Conservation (phyloP, 1,139 yeast species). For the Protomyces inundatus region DNA sequence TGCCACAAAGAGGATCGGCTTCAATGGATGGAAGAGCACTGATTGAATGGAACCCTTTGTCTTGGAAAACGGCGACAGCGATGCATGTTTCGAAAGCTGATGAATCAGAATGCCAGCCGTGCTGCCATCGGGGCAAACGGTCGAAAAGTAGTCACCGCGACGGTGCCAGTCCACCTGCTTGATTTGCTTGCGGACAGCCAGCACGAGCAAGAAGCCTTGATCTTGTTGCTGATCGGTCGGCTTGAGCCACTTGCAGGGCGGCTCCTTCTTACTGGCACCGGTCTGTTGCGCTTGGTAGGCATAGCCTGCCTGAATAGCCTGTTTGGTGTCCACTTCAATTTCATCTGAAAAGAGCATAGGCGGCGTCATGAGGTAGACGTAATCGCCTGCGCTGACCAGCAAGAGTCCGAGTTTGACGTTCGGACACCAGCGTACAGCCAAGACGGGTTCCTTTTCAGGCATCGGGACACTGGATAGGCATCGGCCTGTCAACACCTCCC, state of each 20-base stretch:
- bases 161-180: slow-evolving; percentile 93
- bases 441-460: slow-evolving; percentile 54
- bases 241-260: slow-evolving; percentile 76
- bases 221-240: slow-evolving; percentile 61
- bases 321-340: slow-evolving; percentile 72
- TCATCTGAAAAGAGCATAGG: slow-evolving; percentile 75
- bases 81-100: slow-evolving; percentile 85
- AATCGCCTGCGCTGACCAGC: slow-evolving; percentile 81
- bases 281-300: slow-evolving; percentile 67
- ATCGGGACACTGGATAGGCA: slow-evolving; percentile 47
- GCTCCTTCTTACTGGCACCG: slow-evolving; percentile 47
- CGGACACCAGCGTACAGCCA: slow-evolving; percentile 88
- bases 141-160: slow-evolving; percentile 92
- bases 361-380: slow-evolving; percentile 72
- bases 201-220: slow-evolving; percentile 69
- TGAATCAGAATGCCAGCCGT: slow-evolving; percentile 88
- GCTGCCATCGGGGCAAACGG: slow-evolving; percentile 85
- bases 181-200: slow-evolving; percentile 62
- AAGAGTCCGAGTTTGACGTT: slow-evolving; percentile 54
- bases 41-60: slow-evolving; percentile 92
- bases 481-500: slow-evolving; percentile 96
- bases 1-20: slow-evolving; percentile 89
- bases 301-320: slow-evolving; percentile 83
- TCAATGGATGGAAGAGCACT: slow-evolving; percentile 94
- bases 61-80: slow-evolving; percentile 95